phyloP scores from a whole-genome alignment of 768 basidiomycete species.

The Gloeostereum incarnatum region DNA sequence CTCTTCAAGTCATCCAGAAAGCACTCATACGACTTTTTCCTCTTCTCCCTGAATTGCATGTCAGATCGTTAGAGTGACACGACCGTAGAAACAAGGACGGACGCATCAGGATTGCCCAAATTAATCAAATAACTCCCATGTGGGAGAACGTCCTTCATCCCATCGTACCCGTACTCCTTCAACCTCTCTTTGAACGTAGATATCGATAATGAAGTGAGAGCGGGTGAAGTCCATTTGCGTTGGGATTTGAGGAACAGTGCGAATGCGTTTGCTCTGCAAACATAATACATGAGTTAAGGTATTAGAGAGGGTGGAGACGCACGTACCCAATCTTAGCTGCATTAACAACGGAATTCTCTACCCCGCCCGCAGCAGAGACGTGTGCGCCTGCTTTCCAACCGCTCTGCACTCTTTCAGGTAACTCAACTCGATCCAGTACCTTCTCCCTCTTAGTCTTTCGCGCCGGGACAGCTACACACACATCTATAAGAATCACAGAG shows the following conservation, averaged over 20 bases:
- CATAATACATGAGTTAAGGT: too few species aligned
- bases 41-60: slow-evolving; percentile 37
- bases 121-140: slow-evolving; percentile 86
- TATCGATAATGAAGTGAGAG: background rate
- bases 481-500: too few species aligned
- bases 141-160: slow-evolving; percentile 59
- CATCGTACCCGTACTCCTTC: slow-evolving; percentile 50
- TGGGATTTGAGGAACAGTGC: slow-evolving; percentile 83
- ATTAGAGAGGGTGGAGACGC: background rate
- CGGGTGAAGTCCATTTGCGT: slow-evolving; percentile 59
- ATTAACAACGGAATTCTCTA: slow-evolving; percentile 63
- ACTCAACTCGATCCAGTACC: too few species aligned
- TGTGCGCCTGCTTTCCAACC: slow-evolving; percentile 82
- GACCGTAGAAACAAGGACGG: slow-evolving; percentile 14
- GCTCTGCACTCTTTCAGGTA: too few species aligned
- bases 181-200: slow-evolving; percentile 25
- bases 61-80: background rate
- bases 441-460: too few species aligned
- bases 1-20: slow-evolving; percentile 77
- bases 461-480: too few species aligned
- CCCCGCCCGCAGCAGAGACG: slow-evolving; percentile 73
- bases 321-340: slow-evolving; percentile 62
- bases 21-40: slow-evolving; percentile 65
- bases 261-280: slow-evolving; percentile 65
- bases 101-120: slow-evolving; percentile 73